Evolutionary conservation across 176 grass and related monocot species (phyloP).

Genomic region (Bromus sterilis): DNA sequence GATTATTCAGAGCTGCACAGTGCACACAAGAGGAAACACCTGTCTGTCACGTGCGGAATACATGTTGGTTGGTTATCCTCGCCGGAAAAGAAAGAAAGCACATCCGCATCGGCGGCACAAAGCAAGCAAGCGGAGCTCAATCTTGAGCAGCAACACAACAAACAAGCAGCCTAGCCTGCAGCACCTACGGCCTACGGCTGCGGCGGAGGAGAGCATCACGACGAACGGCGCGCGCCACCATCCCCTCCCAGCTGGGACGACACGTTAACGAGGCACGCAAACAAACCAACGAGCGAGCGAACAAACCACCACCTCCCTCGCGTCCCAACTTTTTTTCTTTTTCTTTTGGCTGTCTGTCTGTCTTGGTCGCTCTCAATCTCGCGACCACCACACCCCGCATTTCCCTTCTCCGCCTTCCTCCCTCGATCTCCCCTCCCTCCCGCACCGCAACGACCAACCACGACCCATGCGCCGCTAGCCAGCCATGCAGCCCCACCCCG

Average conservation of each 20-base stretch:
- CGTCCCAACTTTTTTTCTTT: neutral
- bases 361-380: constrained; percentile 13
- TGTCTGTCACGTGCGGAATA: too few species aligned
- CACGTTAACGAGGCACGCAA: neutral
- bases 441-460: constrained; percentile 7
- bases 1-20: too few species aligned
- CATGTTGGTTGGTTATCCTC: too few species aligned
- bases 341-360: neutral
- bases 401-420: neutral
- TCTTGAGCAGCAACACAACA: too few species aligned
- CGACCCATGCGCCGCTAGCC: constrained; percentile 24
- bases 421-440: constrained; percentile 16
- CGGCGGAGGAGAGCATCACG: neutral
- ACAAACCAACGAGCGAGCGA: neutral
- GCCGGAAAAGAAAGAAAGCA: too few species aligned
- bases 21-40: too few species aligned
- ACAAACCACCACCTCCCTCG: neutral
- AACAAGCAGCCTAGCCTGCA: too few species aligned
- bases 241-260: neutral
- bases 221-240: too few species aligned
- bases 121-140: too few species aligned
- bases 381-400: neutral
- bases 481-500: constrained; percentile 26
- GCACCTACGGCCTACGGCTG: too few species aligned
- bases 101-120: too few species aligned